Conservation (phyloP, 2,329 filamentous ascomycete species). For the Mollisiaceae sp. region DNA sequence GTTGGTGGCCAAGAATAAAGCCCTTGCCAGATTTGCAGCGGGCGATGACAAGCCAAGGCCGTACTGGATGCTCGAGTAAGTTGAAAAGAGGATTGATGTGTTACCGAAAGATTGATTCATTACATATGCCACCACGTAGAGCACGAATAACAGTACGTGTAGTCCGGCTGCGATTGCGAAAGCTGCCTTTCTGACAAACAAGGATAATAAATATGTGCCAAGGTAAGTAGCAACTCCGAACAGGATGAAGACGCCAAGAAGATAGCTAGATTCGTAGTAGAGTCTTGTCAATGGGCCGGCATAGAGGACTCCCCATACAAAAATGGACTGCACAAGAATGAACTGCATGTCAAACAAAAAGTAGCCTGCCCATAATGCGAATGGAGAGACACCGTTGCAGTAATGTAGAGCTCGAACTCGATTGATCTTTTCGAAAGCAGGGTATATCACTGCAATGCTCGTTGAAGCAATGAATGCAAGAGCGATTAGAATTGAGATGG, state of each 20-base stretch:
- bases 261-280: constrained; percentile 32
- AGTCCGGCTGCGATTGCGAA: constrained; percentile 38
- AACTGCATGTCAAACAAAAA: constrained; percentile 38
- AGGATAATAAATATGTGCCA: constrained; percentile 35
- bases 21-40: constrained; percentile 60
- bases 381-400: constrained; percentile 38
- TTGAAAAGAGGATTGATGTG: constrained; percentile 54
- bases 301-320: constrained; percentile 35
- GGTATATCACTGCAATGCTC: constrained; percentile 38
- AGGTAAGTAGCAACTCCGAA: constrained; percentile 40
- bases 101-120: constrained; percentile 62
- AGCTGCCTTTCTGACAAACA: constrained; percentile 37
- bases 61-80: constrained; percentile 60
- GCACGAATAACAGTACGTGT: constrained; percentile 47
- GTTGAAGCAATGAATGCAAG: constrained; percentile 34
- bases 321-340: constrained; percentile 34
- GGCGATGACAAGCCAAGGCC: constrained; percentile 62
- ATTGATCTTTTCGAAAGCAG: constrained; percentile 35
- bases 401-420: constrained; percentile 38
- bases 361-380: constrained; percentile 38
- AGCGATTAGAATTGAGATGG: constrained; percentile 31
- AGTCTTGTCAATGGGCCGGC: constrained; percentile 26
- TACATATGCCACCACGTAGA: constrained; percentile 56
- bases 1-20: constrained; percentile 55
- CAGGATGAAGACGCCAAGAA: constrained; percentile 35